These are phyloP conservation scores for Corymbia calophylla DNA, from an alignment of 441 rosid species.

Conservation along the genomic window DNA sequence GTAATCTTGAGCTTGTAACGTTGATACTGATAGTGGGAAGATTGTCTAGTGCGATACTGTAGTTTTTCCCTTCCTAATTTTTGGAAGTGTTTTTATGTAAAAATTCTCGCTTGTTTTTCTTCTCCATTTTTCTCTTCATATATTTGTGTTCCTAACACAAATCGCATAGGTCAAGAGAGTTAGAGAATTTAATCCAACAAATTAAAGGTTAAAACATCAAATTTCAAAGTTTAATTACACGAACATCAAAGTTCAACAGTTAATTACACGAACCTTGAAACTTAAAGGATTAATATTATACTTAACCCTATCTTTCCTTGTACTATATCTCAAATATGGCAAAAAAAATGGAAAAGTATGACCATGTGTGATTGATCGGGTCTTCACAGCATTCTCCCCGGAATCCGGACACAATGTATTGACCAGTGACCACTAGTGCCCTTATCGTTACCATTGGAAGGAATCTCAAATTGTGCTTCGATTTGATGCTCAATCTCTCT, in stretches of 20 bases:
- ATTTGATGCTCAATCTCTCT: not conserved
- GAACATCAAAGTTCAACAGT: not conserved
- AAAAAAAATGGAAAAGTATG: not conserved
- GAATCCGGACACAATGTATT: not conserved
- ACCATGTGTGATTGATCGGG: not conserved
- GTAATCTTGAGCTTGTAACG: too few relatives aligned
- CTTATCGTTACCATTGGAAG: not conserved
- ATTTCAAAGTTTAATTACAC: not conserved
- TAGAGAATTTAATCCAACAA: not conserved
- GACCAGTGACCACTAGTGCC: too few relatives aligned
- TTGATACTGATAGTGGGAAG: too few relatives aligned
- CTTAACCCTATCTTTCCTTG: not conserved
- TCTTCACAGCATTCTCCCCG: not conserved
- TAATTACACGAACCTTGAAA: not conserved
- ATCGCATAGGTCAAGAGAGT: not conserved
- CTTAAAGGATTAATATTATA: not conserved
- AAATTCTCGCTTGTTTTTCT: too few relatives aligned
- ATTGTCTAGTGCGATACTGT: too few relatives aligned
- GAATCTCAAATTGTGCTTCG: not conserved
- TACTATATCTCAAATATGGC: not conserved
- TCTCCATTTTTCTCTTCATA: too few relatives aligned
- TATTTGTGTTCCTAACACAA: too few relatives aligned
- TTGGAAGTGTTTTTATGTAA: too few relatives aligned
- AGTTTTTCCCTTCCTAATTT: too few relatives aligned
- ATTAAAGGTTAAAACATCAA: not conserved